These are phyloP conservation scores for Cornus kousa DNA, from an alignment of 148 eudicot species.

Conservation along the genomic window DNA sequence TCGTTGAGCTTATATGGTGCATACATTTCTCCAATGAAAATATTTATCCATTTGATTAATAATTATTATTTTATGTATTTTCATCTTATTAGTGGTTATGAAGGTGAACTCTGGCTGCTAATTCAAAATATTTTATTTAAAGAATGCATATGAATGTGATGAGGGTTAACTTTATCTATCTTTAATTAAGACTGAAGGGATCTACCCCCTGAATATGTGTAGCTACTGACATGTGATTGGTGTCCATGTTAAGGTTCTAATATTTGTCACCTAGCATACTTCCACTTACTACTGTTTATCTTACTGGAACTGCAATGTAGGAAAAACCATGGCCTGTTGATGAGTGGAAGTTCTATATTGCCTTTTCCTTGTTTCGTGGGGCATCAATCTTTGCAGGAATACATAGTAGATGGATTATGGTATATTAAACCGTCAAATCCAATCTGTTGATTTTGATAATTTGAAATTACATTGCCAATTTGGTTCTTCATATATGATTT, in stretches of 20 bases:
- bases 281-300: conserved; percentile 7
- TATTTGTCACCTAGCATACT: neutral
- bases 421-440: conserved; percentile 23
- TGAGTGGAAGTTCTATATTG: conserved; percentile 94
- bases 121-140: neutral
- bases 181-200: neutral
- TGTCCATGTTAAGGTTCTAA: neutral
- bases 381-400: conserved; percentile 93
- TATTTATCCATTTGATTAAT: neutral
- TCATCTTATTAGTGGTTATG: neutral
- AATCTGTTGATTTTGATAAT: neutral
- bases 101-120: neutral
- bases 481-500: neutral
- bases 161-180: neutral
- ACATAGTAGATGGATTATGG: conserved; percentile 86
- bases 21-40: neutral
- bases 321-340: conserved; percentile 90
- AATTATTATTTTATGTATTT: neutral
- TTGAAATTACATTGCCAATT: neutral
- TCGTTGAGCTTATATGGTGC: no score
- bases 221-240: neutral
- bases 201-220: neutral
- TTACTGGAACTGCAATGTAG: conserved; percentile 37
- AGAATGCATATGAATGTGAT: neutral
- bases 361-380: conserved; percentile 85